Conservation (phyloP, 768 basidiomycete genomes). For the Austroboletus eburneus region DNA sequence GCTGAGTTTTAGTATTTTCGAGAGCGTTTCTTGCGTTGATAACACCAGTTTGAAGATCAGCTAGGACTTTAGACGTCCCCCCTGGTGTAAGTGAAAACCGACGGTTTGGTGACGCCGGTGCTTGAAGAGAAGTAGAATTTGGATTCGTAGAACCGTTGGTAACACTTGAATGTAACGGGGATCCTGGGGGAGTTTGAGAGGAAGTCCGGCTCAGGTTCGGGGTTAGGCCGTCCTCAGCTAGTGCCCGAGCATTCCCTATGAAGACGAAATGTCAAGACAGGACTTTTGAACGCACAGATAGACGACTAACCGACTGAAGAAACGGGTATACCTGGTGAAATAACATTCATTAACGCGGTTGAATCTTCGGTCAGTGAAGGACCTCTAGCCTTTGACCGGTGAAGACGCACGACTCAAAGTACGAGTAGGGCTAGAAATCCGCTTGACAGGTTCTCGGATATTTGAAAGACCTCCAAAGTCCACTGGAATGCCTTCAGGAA, state of each 20-base stretch:
- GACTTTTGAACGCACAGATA: conserved; percentile 2
- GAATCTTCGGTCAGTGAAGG: conserved; percentile 18
- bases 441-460: conserved; percentile 41
- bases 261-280: conserved; percentile 17
- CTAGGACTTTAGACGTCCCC: conserved; percentile 83
- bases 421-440: conserved; percentile 67
- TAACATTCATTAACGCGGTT: conserved; percentile 21
- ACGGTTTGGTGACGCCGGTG: conserved; percentile 49
- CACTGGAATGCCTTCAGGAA: conserved; percentile 72
- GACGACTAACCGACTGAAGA: conserved; percentile 66
- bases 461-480: conserved; percentile 42
- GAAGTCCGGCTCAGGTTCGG: conserved; percentile 32
- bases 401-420: conserved; percentile 70
- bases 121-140: conserved; percentile 36
- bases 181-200: conserved; percentile 27
- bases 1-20: conserved; percentile 82
- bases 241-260: conserved; percentile 76
- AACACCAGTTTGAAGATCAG: conserved; percentile 82
- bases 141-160: conserved; percentile 23
- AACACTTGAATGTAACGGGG: conserved; percentile 35
- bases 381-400: conserved; percentile 16
- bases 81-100: conserved; percentile 63
- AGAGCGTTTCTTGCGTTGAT: conserved; percentile 73
- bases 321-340: conserved; percentile 63
- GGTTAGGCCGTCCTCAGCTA: conserved; percentile 67